Base-by-base conservation (phyloP, 2,329 filamentous ascomycete genomes). In the Plectosphaerella cucumerina region DNA sequence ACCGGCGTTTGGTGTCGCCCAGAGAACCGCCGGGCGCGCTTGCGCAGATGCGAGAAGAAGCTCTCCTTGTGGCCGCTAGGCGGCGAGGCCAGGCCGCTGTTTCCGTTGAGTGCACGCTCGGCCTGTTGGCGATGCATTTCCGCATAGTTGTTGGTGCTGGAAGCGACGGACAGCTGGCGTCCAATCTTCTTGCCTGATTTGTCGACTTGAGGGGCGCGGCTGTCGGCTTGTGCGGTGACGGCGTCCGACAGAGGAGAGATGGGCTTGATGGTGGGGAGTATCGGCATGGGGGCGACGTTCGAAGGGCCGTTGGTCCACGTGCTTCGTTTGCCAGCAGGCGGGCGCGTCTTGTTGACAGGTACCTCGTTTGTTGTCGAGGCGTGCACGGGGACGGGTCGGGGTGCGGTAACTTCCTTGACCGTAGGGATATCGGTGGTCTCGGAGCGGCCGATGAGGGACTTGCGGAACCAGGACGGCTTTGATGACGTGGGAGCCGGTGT, bases 41-140 rank as follows among this genome's bases (percentile, higher is more conserved):
- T 99, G 51, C 94, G 84, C 8, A 99, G 79, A 66, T 99, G 94
- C 1, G 94, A 97, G 72, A 99, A 99, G 76, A 99, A 99, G 69
- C 94, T 90, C 68, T 99, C 94, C 65, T 95, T 95, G 51, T 91
- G 89, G 17, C 82, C 89, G 60, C 81, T 86, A 0, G 86, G 84
- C 4, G 91, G 90, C 6, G 90, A 94, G 15, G 81, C 84, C 21
- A 92, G 75, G 20, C 86, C 88, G 33, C 80, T 81, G 61, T 87
- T 85, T 49, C 92, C 94, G 64, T 91, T 97, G 44, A 97, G 78
- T 35, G 91, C 90, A 56, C 90, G 82, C 69, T 97, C 93, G 14
- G 93, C 90, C 69, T 97, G 90, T 70, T 93, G 90, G 50, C 93
- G 82, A 66, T 96, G 91, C 58, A 89, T 75, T 62, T 97, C 92